Evolutionary conservation across 1,284 basidiomycete genomes (phyloP), one percentile per base, ranked within the genome.

Genomic region (Ganoderma meredithae): DNA sequence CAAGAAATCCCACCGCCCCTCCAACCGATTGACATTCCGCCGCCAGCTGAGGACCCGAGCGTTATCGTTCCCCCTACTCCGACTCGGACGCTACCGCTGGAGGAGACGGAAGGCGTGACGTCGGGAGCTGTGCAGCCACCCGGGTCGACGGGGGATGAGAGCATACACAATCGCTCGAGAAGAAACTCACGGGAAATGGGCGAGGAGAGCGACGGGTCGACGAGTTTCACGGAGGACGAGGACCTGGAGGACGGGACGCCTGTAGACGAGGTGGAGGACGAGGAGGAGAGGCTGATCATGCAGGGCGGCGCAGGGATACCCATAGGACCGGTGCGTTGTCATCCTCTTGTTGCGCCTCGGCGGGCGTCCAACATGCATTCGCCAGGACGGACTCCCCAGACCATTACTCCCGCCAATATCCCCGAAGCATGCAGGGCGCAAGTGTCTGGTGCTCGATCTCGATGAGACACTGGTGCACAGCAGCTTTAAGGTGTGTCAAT

Each of bases 381-480:
- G 40, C 7, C 75, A 95, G 92, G 92, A 98, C 75, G 97, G 97
- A 36, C 81, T 90, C 58, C 95, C 95, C 2, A 86, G 87, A 63
- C 97, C 97, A n/a, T 83, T 99, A 36, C 80, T 99, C n/a, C 94
- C 94, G 6, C 90, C 92, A 15, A 85, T 98, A 69, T 81, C 87
- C 1, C 85, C 88, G 19, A 86, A 90, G 33, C 92, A 97, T 75
- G 84, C 82, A 31, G 96, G 95, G 17, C 86, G 95, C 66, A 99
- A 98, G 81, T 99, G 97, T 76, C 84, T 97, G 4, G 96, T 99
- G 49, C 86, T 99, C 25, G 97, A 99, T 82, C 85, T 99, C 56
- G 97, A 99, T 76, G 97, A 99, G 81, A 99, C 97, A 1, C 84
- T 99, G 39, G 92, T 99, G 31, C 97, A 99, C 82, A 94, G 92